Conservation (phyloP, 2,329 filamentous ascomycete genomes). For the Clonostachys solani region DNA sequence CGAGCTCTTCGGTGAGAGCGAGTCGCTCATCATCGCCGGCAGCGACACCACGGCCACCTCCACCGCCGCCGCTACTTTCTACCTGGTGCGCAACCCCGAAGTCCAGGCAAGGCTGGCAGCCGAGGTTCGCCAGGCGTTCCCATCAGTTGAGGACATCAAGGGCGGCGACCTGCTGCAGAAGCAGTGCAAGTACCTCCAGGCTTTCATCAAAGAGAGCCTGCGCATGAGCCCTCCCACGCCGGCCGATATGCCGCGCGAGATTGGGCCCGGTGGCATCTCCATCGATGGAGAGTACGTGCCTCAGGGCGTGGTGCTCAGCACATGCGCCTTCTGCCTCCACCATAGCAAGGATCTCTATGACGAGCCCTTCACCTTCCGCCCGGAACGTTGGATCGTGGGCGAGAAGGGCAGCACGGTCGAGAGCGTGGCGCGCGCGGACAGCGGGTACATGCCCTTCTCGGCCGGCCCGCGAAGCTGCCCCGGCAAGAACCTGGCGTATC, state of each 20-base stretch:
- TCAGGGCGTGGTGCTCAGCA: slow-evolving; percentile 57
- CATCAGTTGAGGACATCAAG: slow-evolving; percentile 18
- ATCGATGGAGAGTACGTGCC: slow-evolving; percentile 50
- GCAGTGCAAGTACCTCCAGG: slow-evolving; percentile 37
- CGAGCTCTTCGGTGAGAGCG: slow-evolving; percentile 62
- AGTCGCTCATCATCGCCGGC: not conserved
- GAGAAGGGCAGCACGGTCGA: slow-evolving; percentile 41
- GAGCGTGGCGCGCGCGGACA: slow-evolving; percentile 51
- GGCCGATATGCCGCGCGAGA: slow-evolving; percentile 52
- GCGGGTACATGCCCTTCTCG: slow-evolving; percentile 71
- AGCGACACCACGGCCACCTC: not conserved
- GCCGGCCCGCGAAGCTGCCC: slow-evolving; percentile 68
- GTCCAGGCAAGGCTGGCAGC: not conserved
- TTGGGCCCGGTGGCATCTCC: slow-evolving; percentile 46
- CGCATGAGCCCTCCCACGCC: slow-evolving; percentile 32
- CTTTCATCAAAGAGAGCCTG: slow-evolving; percentile 25
- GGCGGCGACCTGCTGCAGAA: slow-evolving; percentile 21
- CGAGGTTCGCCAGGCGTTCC: not conserved
- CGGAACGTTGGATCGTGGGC: slow-evolving; percentile 61
- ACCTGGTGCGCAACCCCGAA: not conserved
- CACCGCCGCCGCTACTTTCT: not conserved
- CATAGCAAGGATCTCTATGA: slow-evolving; percentile 61
- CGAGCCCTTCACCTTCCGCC: slow-evolving; percentile 51
- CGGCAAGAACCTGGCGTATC: slow-evolving; percentile 64
- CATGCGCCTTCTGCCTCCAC: slow-evolving; percentile 64